Conservation (phyloP, 768 basidiomycete species). For the Cyclocybe cylindracea region DNA sequence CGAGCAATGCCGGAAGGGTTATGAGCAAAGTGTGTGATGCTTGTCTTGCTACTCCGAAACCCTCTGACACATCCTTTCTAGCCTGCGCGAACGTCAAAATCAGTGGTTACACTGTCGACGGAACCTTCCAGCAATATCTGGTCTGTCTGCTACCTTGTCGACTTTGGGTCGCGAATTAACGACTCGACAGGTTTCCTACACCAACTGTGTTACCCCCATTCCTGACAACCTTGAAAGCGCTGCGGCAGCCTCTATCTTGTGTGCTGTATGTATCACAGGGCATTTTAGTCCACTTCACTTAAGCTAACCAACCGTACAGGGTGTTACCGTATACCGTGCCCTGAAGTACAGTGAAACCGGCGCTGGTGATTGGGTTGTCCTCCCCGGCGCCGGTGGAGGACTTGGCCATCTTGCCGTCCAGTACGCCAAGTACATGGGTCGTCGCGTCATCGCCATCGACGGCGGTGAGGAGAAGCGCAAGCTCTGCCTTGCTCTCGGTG, state of each 20-base stretch:
- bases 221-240: conserved; percentile 67
- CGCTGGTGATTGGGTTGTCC: conserved; percentile 74
- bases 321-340: conserved; percentile 85
- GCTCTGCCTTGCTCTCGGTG: conserved; percentile 62
- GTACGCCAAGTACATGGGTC: conserved; percentile 77
- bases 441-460: conserved; percentile 78
- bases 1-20: conserved; percentile 74
- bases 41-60: background rate
- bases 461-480: conserved; percentile 73
- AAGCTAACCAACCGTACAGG: conserved; percentile 35
- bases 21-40: conserved; percentile 62
- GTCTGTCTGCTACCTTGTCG: conserved; percentile 28
- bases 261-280: conserved; percentile 53
- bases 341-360: conserved; percentile 68
- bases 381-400: conserved; percentile 81
- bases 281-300: background rate
- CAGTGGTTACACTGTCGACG: conserved; percentile 76
- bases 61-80: conserved; percentile 19
- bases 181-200: conserved; percentile 56
- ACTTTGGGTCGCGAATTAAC: background rate
- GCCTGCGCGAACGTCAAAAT: conserved; percentile 61
- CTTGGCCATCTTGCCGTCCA: conserved; percentile 85
- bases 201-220: conserved; percentile 76
- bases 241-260: conserved; percentile 74
- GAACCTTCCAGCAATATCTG: conserved; percentile 74